These are phyloP conservation scores for Fusarium odoratissimum DNA, from an alignment of 2,329 filamentous ascomycete genomes.

Conservation along the genomic window DNA sequence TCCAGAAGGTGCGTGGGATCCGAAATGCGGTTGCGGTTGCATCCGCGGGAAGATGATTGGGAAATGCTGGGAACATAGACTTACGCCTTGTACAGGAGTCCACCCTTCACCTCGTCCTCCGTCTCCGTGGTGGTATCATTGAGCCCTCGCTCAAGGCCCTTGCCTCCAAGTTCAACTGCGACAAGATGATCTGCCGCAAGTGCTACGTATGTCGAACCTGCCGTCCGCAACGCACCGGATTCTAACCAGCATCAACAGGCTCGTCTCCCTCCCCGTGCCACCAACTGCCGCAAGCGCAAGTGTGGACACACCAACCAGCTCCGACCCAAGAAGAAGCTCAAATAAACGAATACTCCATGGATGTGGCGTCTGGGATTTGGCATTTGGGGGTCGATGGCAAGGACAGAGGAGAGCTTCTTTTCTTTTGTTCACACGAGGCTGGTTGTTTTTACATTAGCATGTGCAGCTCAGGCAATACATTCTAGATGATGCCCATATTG, in stretches of 20 bases:
- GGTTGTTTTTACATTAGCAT: conserved; percentile 57
- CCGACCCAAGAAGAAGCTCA: conserved; percentile 99
- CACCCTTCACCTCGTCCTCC: conserved; percentile 97
- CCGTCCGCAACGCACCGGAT: neutral
- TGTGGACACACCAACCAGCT: conserved; percentile 99
- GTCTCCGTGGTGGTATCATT: conserved; percentile 99
- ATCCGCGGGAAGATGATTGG: neutral
- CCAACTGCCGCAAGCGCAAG: conserved; percentile 99
- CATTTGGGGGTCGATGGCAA: conserved; percentile 53
- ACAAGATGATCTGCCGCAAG: conserved; percentile 99
- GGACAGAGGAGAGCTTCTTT: conserved; percentile 48
- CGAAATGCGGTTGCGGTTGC: conserved; percentile 5
- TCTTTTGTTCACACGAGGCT: conserved; percentile 51
- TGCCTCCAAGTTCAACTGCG: conserved; percentile 99
- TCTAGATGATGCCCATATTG: conserved; percentile 52
- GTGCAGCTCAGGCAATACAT: conserved; percentile 53
- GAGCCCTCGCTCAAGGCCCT: conserved; percentile 99
- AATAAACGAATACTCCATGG: conserved; percentile 64
- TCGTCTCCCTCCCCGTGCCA: conserved; percentile 95
- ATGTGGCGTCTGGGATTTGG: conserved; percentile 61
- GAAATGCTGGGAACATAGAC: conserved; percentile 30
- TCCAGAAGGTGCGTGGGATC: conserved; percentile 84
- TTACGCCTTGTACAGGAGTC: conserved; percentile 76
- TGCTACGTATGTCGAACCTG: conserved; percentile 83
- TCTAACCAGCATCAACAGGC: conserved; percentile 56